phyloP scores from a whole-genome alignment of 2,329 filamentous ascomycete genomes.

The Colletotrichum tropicicola region DNA sequence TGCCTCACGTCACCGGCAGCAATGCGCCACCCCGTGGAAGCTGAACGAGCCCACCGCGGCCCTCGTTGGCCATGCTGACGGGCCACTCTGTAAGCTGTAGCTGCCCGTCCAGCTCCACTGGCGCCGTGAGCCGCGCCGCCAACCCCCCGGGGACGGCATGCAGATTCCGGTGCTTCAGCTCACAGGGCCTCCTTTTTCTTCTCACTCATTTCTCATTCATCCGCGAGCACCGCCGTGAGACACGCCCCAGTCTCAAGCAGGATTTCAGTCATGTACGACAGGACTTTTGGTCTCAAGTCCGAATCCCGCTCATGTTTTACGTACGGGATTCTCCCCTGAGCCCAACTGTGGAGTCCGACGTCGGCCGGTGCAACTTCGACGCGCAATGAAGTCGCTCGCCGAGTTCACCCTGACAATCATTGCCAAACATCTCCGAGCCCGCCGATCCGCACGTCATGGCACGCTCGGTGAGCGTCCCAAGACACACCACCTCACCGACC shows the following conservation, averaged over 20 bases:
- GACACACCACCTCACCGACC: too few relatives aligned
- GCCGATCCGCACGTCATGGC: background rate
- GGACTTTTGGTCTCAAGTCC: background rate
- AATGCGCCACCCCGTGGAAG: constrained; percentile 2
- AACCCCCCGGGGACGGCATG: background rate
- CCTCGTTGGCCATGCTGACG: background rate
- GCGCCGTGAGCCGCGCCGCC: background rate
- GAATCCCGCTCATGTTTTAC: background rate
- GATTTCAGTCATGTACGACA: background rate
- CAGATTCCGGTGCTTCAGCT: background rate
- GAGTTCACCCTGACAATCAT: background rate
- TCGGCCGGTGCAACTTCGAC: background rate
- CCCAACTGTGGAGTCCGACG: constrained; percentile 6
- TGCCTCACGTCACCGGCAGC: background rate
- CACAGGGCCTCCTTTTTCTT: too few relatives aligned
- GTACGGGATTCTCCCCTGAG: background rate
- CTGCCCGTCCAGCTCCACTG: background rate
- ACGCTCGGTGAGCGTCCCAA: background rate
- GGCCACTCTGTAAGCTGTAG: too few relatives aligned
- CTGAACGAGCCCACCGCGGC: background rate
- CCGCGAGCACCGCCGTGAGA: background rate
- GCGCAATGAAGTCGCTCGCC: background rate
- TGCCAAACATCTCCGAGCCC: background rate
- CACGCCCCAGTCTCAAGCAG: background rate
- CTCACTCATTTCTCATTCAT: background rate